Evolutionary conservation across 805 yeast genomes (phyloP).

Genomic region (Candida orba): DNA sequence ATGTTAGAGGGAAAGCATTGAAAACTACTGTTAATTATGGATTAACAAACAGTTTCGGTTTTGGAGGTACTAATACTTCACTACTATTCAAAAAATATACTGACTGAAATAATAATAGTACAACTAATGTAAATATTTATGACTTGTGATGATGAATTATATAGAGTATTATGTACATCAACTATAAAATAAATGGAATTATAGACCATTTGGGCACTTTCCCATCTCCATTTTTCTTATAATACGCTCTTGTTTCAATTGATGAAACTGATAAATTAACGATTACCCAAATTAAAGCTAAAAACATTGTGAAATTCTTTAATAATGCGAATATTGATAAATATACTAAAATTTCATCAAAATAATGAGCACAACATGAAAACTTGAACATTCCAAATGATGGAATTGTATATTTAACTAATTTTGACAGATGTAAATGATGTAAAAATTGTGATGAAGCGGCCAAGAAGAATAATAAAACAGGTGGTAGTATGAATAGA

Average conservation of each 20-base stretch:
- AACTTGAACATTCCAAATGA: constrained; percentile 38
- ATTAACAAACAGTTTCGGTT: constrained; percentile 87
- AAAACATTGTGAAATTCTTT: constrained; percentile 14
- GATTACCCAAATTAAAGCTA: constrained; percentile 24
- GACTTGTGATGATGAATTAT: too few relatives aligned
- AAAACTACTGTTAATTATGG: constrained; percentile 46
- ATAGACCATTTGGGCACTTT: constrained; percentile 27
- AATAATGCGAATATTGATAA: constrained; percentile 23
- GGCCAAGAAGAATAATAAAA: constrained; percentile 20
- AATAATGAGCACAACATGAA: constrained; percentile 62
- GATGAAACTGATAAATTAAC: constrained; percentile 52
- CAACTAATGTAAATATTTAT: not conserved
- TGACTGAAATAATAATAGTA: not conserved
- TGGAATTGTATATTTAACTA: constrained; percentile 41
- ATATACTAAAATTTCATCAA: constrained; percentile 59
- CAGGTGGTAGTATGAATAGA: constrained; percentile 5
- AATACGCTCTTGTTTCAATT: constrained; percentile 42
- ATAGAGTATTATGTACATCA: too few relatives aligned
- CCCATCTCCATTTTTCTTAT: constrained; percentile 24
- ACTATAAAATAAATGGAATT: constrained; percentile 31
- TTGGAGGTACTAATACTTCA: constrained; percentile 93
- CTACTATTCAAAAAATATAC: constrained; percentile 41
- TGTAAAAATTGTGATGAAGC: constrained; percentile 38
- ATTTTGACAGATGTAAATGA: constrained; percentile 20
- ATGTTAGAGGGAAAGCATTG: constrained; percentile 42